Conservation (phyloP, 208 protist genomes). For the Leishmania amazonensis region DNA sequence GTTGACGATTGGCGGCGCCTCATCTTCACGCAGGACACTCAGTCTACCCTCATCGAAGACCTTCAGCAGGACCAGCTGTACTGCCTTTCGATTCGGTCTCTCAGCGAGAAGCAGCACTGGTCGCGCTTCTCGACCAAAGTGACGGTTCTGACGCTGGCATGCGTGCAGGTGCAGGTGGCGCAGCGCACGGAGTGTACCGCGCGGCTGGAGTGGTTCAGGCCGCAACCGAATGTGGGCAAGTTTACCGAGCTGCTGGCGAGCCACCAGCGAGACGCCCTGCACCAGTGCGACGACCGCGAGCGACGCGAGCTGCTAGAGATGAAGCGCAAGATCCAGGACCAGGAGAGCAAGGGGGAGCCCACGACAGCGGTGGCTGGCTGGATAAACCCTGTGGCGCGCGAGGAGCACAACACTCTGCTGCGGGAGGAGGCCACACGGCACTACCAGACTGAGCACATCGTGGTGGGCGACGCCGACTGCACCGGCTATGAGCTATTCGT, state of each 20-base stretch:
- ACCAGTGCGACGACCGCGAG: conserved; percentile 76
- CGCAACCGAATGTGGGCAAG: conserved; percentile 42
- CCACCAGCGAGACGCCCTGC: conserved; percentile 56
- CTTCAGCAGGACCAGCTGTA: conserved; percentile 86
- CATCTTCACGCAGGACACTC: conserved; percentile 55
- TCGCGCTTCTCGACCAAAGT: conserved; percentile 79
- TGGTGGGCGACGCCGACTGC: conserved; percentile 51
- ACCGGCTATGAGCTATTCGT: conserved; percentile 67
- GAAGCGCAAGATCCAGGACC: conserved; percentile 79
- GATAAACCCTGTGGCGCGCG: conserved; percentile 54
- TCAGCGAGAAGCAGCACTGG: conserved; percentile 83
- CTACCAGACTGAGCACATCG: conserved; percentile 69
- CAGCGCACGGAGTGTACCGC: conserved; percentile 79
- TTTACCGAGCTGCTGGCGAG: conserved; percentile 58
- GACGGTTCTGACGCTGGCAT: conserved; percentile 78
- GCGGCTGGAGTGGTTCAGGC: conserved; percentile 67
- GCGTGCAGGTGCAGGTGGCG: conserved; percentile 55
- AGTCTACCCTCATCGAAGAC: conserved; percentile 52
- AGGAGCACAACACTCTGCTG: conserved; percentile 75
- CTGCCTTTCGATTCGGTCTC: conserved; percentile 75
- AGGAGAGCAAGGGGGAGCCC: conserved; percentile 61
- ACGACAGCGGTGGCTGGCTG: conserved; percentile 36
- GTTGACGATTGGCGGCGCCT: conserved; percentile 49
- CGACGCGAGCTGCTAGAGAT: conserved; percentile 82
- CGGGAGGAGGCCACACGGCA: conserved; percentile 73